Evolutionary conservation across 441 rosid genomes (phyloP), one percentile per base, ranked within the genome.

Genomic region (Iberis amara): DNA sequence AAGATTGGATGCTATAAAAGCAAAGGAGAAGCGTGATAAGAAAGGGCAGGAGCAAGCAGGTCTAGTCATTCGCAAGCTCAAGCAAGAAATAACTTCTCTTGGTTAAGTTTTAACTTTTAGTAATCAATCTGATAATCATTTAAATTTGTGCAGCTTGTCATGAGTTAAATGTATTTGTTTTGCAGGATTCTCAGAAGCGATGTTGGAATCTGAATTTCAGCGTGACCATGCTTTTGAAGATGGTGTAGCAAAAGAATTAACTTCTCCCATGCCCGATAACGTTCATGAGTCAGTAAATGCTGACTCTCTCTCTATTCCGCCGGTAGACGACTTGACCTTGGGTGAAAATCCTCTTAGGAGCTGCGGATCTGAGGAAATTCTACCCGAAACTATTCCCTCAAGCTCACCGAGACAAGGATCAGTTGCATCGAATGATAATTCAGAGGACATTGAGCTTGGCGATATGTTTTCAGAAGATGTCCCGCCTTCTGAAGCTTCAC

Each of bases 41-140:
- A 76, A 60, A 47, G 73, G 80, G 41, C 90, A 87, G 74, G 83
- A 76, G 62, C 73, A 61, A 68, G 89, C 92, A 28, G 86, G 95
- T 59, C 61, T 50, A 50, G 68, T 66, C 23, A 85, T 87, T 66
- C 79, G 80, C 59, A 73, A 80, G 74, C 87, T 91, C 68, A 91
- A 91, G 81, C 89, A 83, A 69, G 96, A 91, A 73, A 70, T 91
- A 68, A 69, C 86, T 65, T 83, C 83, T 63, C 77, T 83, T 73
- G 98, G 95, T 85, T 46, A 54, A 55, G 59, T 70, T 56, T 14
- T 41, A 30, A 62, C 41, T 43, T 30, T 56, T 55, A 53, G 31
- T 12, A 11, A 42, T 68, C 59, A 48, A 6, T 63, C 18, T 61
- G 35, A 32, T 49, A 55, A 49, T 46, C 21, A 44, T 31, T 60